Percentiles rank a stretch among this genome's conserved stretches.
Conservation (phyloP, 306 rosid species). For the Prinsepia uniflora region DNA sequence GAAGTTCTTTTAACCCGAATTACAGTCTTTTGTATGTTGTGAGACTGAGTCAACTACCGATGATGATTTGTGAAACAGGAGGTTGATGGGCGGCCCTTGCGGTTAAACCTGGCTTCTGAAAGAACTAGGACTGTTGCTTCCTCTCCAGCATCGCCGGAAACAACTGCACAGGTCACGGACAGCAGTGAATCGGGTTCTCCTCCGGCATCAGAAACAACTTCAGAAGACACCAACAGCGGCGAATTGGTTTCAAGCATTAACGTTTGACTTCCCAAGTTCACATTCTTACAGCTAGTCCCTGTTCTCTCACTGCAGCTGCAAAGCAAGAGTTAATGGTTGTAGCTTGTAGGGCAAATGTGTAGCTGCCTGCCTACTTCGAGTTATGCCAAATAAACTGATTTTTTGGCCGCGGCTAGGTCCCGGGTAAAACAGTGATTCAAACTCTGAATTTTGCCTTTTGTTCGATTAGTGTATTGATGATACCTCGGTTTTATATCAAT, state of each 20-base stretch:
- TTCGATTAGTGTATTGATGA: neutral
- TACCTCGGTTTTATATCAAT: neutral
- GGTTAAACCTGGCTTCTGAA: slow-evolving; percentile 56
- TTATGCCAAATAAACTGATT: neutral
- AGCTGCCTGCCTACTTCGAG: neutral
- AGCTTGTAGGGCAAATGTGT: neutral
- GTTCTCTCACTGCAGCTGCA: neutral
- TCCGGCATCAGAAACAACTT: neutral
- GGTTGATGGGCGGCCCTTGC: slow-evolving; percentile 68
- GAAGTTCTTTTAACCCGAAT: neutral
- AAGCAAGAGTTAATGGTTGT: neutral
- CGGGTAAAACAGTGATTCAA: neutral
- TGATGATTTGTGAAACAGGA: slow-evolving; percentile 42
- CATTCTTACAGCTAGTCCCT: neutral
- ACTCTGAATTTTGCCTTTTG: neutral
- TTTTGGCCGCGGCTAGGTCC: neutral
- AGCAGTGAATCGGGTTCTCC: slow-evolving; percentile 48
- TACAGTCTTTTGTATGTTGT: neutral
- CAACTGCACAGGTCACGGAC: slow-evolving; percentile 31
- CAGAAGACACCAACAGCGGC: slow-evolving; percentile 26
- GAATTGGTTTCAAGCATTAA: slow-evolving; percentile 62
- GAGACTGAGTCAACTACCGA: neutral
- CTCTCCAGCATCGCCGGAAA: slow-evolving; percentile 30
- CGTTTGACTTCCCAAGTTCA: slow-evolving; percentile 31
- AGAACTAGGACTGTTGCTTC: slow-evolving; percentile 29